These are phyloP conservation scores for Candida pseudoglaebosa DNA, from an alignment of 805 yeast genomes.

Conservation along the genomic window DNA sequence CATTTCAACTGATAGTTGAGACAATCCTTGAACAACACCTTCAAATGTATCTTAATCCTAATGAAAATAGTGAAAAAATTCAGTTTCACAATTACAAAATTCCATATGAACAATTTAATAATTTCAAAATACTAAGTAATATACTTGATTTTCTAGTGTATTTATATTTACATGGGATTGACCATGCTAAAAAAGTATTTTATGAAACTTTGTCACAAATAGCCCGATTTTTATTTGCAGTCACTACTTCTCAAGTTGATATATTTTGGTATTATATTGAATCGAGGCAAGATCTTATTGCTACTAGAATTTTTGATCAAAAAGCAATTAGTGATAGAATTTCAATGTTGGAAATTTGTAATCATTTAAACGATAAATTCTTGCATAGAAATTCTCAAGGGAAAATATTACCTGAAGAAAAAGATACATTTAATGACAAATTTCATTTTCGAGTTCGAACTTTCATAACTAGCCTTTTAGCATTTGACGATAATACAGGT, in stretches of 20 bases:
- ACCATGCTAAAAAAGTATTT: constrained; percentile 19
- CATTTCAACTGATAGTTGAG: constrained; percentile 14
- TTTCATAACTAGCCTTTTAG: constrained; percentile 30
- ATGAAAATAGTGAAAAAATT: not conserved
- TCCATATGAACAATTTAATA: not conserved
- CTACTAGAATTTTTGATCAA: constrained; percentile 23
- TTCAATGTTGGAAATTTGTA: constrained; percentile 36
- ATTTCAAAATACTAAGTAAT: constrained; percentile 15
- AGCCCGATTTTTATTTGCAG: constrained; percentile 19
- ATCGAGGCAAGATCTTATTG: constrained; percentile 22
- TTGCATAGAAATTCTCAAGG: constrained; percentile 15
- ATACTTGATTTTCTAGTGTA: constrained; percentile 25
- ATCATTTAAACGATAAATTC: constrained; percentile 32
- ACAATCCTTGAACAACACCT: constrained; percentile 3
- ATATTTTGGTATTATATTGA: constrained; percentile 38
- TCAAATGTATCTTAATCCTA: not conserved
- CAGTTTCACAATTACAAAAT: constrained; percentile 1
- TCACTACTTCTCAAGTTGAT: constrained; percentile 18
- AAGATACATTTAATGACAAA: constrained; percentile 37
- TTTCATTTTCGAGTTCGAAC: constrained; percentile 33
- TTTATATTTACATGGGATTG: constrained; percentile 12
- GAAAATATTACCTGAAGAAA: constrained; percentile 25
- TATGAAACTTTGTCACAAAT: constrained; percentile 22
- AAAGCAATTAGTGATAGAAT: constrained; percentile 32
- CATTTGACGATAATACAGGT: constrained; percentile 43